Conservation (phyloP, 768 basidiomycete species). For the Auricularia sp. region DNA sequence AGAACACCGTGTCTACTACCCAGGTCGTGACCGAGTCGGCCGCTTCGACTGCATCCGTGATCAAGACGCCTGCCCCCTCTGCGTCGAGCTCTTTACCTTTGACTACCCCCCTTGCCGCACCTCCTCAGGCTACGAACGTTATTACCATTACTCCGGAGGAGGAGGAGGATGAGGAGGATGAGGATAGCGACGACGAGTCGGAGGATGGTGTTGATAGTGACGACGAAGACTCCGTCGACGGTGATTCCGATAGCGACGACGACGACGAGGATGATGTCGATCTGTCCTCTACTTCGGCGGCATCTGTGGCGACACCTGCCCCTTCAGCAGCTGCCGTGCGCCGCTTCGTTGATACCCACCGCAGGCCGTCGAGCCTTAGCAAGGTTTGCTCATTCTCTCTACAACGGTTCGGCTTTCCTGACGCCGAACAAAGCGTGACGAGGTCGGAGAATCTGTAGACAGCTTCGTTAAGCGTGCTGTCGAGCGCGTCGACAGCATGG, state of each 20-base stretch:
- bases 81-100: constrained; percentile 7
- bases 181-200: constrained; percentile 7
- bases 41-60: not conserved
- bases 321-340: too few species aligned
- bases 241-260: constrained; percentile 8
- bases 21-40: constrained; percentile 1
- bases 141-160: constrained; percentile 1
- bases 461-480: not conserved
- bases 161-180: constrained; percentile 13
- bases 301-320: too few species aligned
- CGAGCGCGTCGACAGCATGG: not conserved
- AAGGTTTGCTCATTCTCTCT: too few species aligned
- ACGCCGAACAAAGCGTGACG: too few species aligned
- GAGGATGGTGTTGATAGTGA: not conserved
- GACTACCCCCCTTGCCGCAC: constrained; percentile 1
- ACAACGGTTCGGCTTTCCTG: too few species aligned
- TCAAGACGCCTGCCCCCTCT: not conserved
- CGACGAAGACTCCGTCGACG: constrained; percentile 13
- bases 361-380: not conserved
- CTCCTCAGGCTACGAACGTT: constrained; percentile 6
- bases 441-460: not conserved
- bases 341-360: not conserved
- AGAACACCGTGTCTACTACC: constrained; percentile 2
- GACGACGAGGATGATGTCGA: constrained; percentile 9
- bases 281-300: not conserved